Percentiles rank a stretch among this genome's conserved stretches.
These are phyloP conservation scores for Aspergillus fumigatiaffinis DNA, from an alignment of 2,329 filamentous ascomycete genomes.

Conservation along the genomic window DNA sequence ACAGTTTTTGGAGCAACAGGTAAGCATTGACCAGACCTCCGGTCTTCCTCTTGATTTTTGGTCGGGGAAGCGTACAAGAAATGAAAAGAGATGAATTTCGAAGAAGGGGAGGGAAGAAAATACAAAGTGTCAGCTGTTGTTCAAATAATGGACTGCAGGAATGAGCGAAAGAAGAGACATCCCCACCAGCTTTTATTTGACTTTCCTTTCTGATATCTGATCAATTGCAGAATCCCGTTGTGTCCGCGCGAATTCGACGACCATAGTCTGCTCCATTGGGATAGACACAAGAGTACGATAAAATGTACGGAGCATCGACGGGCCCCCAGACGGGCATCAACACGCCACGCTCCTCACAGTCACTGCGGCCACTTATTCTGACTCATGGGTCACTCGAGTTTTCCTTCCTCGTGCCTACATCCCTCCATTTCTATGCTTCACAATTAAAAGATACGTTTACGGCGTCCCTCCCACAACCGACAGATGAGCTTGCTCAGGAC, in stretches of 20 bases:
- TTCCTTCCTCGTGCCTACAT: conserved; percentile 91
- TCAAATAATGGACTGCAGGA: background rate
- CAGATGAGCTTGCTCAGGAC: conserved; percentile 95
- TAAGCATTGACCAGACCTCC: background rate
- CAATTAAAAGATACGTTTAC: conserved; percentile 90
- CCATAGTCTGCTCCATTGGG: conserved; percentile 5
- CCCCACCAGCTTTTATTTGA: background rate
- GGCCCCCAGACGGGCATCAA: conserved; percentile 94
- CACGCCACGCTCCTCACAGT: conserved; percentile 89
- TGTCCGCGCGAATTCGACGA: conserved; percentile 1
- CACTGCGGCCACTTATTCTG: conserved; percentile 85
- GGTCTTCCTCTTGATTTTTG: background rate
- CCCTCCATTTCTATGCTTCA: conserved; percentile 91
- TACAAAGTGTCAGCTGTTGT: background rate
- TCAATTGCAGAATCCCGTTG: conserved; percentile 1
- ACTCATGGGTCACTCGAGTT: conserved; percentile 94
- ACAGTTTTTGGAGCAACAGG: background rate
- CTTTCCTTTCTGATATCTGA: background rate
- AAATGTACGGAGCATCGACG: conserved; percentile 79
- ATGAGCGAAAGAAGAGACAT: background rate
- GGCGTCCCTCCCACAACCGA: conserved; percentile 78
- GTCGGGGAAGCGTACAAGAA: background rate
- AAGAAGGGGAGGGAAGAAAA: background rate
- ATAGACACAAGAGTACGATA: conserved; percentile 32
- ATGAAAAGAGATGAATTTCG: background rate